Evolutionary conservation across 352 stramenopile species (phyloP).

Genomic region (Phytophthora sp.): DNA sequence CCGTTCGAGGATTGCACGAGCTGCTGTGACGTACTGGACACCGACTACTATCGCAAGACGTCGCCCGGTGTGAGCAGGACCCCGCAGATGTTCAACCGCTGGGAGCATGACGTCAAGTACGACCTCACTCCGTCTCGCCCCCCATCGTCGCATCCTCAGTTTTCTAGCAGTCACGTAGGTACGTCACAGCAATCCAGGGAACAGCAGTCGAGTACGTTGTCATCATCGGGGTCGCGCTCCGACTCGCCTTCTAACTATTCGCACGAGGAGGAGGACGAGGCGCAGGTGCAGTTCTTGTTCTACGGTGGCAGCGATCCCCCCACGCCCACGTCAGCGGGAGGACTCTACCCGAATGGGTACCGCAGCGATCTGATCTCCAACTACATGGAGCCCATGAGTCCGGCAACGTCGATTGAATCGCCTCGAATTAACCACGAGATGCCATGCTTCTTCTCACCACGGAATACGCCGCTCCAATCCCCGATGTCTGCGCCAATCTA

Average conservation of each 20-base stretch:
- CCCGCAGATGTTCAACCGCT: conserved; percentile 40
- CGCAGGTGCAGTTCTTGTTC: conserved; percentile 60
- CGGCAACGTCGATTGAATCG: conserved; percentile 33
- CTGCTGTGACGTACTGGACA: conserved; percentile 43
- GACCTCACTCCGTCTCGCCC: conserved; percentile 31
- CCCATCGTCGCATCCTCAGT: conserved; percentile 22
- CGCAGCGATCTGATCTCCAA: conserved; percentile 45
- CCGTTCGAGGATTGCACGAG: conserved; percentile 46
- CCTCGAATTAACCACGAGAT: conserved; percentile 54
- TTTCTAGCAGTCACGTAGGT: conserved; percentile 4
- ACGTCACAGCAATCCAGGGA: conserved; percentile 25
- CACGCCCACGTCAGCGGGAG: conserved; percentile 40
- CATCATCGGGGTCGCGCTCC: conserved; percentile 21
- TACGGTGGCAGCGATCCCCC: conserved; percentile 53
- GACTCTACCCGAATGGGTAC: conserved; percentile 27
- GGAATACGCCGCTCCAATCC: conserved; percentile 38
- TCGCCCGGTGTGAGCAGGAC: conserved; percentile 41
- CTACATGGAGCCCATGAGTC: conserved; percentile 30
- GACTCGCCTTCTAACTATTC: conserved; percentile 30
- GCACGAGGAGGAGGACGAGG: conserved; percentile 49
- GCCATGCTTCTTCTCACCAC: conserved; percentile 61
- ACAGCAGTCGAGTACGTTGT: conserved; percentile 19
- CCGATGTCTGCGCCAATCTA: conserved; percentile 40
- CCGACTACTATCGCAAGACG: conserved; percentile 42
- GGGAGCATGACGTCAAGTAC: conserved; percentile 42